A percentile compares a stretch with the other conserved stretches of the same genome.
Evolutionary conservation across 371 early-diverging fungal genomes (phyloP).

Genomic region (Phascolomyces articulosus): DNA sequence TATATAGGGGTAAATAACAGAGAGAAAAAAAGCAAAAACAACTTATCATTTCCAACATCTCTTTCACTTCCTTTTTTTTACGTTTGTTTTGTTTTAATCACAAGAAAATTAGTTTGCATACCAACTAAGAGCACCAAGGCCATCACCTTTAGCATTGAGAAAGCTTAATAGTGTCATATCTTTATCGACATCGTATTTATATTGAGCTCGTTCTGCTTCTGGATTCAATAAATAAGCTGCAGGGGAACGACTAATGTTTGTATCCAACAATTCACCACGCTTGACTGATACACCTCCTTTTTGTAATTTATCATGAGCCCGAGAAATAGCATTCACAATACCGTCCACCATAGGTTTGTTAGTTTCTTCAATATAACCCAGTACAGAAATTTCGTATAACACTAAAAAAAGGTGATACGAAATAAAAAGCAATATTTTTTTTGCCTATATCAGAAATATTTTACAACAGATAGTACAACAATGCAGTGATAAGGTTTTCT

Average conservation of each 20-base stretch:
- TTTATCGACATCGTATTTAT: slow-evolving; percentile 58
- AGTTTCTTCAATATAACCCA: slow-evolving; percentile 52
- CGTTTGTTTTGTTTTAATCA: too few species aligned
- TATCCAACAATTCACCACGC: slow-evolving; percentile 46
- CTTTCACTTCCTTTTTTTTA: too few species aligned
- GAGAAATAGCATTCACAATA: slow-evolving; percentile 52
- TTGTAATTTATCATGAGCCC: slow-evolving; percentile 55
- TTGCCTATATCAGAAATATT: slow-evolving; percentile 17
- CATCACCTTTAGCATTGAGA: slow-evolving; percentile 24
- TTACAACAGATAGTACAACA: too few species aligned
- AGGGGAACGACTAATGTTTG: slow-evolving; percentile 63
- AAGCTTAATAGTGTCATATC: slow-evolving; percentile 50
- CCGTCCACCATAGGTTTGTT: slow-evolving; percentile 57
- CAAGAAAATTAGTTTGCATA: slow-evolving; percentile 7
- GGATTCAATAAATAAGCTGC: slow-evolving; percentile 64
- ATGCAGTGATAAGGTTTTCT: too few species aligned
- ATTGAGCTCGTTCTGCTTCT: slow-evolving; percentile 49
- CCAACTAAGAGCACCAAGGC: slow-evolving; percentile 43
- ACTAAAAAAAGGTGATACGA: slow-evolving; percentile 12
- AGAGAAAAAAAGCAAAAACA: too few species aligned
- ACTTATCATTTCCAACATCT: too few species aligned
- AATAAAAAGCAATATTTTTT: background rate
- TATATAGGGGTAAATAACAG: too few species aligned
- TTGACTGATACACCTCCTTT: slow-evolving; percentile 32
- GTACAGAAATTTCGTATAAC: slow-evolving; percentile 35